Base-by-base conservation (phyloP, 352 stramenopile genomes). In the Phytophthora megakarya region DNA sequence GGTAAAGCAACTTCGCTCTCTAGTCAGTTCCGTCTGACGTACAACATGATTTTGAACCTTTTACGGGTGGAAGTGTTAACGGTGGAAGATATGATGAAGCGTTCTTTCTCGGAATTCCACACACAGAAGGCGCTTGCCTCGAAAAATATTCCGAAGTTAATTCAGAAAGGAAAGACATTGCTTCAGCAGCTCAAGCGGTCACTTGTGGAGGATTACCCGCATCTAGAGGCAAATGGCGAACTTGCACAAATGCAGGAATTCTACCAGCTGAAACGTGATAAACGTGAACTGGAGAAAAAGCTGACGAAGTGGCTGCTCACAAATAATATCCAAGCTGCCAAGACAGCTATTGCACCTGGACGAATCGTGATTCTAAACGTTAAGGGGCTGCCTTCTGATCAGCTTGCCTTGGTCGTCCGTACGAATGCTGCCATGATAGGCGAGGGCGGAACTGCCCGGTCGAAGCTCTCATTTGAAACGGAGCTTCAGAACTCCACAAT, bases 11-110 rank as follows among this genome's bases (percentile, higher is more conserved):
- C 95, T 12, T 94, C 94, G 46, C 81, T 99, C 5, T 89, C 90
- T 47, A 98, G 92, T 56, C 95, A 98, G 77, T 99, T 99, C 80
- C 85, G 97, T 8, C 73, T 99, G 53, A 98, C 95, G n/a, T 99
- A 98, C 76, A 98, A 97, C 54, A 99, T 99, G 97, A 98, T 99
- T 58, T 76, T 99, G 54, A 99, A 98, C 72, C 70, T 99, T 13
- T 75, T 99, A 23, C 91, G 97, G 35, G 87, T 95, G 38, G 87
- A 95, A 42, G 87, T 92, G 15, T 63, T 97, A 37, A 96, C 78
- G 2, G 83, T 98, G 28, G 88, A 96, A 64, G 91, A 97, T 55
- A 99, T 99, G 96, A 98, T 99, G 73, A 99, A 98, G 73, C 80
- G 92, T n/a, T 97, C 86, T 9, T 99, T 98, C 60, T 97, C 93